Conservation (phyloP, 2,329 filamentous ascomycete genomes). For the Trichoderma guizhouense region DNA sequence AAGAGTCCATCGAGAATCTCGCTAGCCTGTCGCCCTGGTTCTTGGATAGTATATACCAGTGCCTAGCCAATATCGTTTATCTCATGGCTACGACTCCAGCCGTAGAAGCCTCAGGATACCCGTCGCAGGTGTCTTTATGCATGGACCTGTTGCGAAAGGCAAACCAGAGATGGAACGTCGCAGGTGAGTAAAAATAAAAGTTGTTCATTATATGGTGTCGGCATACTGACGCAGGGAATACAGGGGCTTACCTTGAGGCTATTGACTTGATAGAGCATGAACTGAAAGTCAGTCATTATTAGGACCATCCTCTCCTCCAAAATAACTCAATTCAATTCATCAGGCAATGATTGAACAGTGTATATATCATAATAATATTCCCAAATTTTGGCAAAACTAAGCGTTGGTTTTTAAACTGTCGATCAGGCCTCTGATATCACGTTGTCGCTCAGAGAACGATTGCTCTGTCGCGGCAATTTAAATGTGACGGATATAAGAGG, state of each 20-base stretch:
- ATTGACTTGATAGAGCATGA: slow-evolving; percentile 9
- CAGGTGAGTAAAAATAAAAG: neutral
- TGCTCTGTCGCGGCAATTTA: neutral
- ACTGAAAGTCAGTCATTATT: neutral
- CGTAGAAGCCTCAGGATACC: neutral
- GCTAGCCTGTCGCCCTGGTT: slow-evolving; percentile 16
- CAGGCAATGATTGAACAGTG: neutral
- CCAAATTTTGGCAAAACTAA: neutral
- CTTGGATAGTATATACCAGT: slow-evolving; percentile 11
- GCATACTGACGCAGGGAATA: neutral
- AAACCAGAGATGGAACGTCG: slow-evolving; percentile 16
- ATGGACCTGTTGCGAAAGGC: slow-evolving; percentile 2
- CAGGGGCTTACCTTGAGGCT: slow-evolving; percentile 12
- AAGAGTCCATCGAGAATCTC: neutral
- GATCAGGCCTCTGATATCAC: neutral
- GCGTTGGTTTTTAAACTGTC: too few relatives aligned
- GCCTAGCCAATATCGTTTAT: slow-evolving; percentile 7
- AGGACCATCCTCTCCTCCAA: neutral
- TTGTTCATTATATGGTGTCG: rapidly evolving
- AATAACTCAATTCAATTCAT: neutral
- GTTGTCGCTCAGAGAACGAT: neutral
- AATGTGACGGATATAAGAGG: neutral
- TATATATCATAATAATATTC: neutral
- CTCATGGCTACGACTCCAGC: neutral
- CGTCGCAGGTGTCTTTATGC: neutral